Conservation (phyloP, 1,284 basidiomycete species). For the Cutaneotrichosporon spelunceum region DNA sequence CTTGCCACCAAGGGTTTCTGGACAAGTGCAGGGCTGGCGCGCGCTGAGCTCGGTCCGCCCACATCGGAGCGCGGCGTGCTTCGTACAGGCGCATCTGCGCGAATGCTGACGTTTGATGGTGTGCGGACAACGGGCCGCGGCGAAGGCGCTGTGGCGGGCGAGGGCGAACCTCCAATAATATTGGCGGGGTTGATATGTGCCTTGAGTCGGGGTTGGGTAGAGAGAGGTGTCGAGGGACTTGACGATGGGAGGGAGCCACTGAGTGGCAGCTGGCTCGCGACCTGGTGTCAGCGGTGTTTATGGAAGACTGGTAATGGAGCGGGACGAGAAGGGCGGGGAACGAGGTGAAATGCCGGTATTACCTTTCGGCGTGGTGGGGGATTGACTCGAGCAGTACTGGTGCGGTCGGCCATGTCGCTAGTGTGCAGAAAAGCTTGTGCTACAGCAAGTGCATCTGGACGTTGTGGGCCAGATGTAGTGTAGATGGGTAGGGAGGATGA, state of each 20-base stretch:
- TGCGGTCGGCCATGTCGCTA: slow-evolving; percentile 8
- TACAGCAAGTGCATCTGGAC: not conserved
- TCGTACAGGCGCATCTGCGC: not conserved
- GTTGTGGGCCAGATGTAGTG: not conserved
- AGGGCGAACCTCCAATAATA: slow-evolving; percentile 14
- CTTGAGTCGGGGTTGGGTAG: slow-evolving; percentile 25
- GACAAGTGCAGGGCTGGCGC: slow-evolving; percentile 1
- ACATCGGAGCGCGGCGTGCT: slow-evolving; percentile 8
- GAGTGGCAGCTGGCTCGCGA: slow-evolving; percentile 7
- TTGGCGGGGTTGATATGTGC: slow-evolving; percentile 27
- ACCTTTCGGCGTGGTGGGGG: slow-evolving; percentile 6
- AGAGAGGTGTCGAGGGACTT: slow-evolving; percentile 14
- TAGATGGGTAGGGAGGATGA: not conserved
- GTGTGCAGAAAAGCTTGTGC: not conserved
- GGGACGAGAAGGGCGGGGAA: not conserved
- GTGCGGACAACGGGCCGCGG: not conserved
- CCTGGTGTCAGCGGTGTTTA: slow-evolving; percentile 8
- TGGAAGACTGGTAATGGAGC: not conserved
- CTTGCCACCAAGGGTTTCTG: slow-evolving; percentile 9
- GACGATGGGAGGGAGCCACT: not conserved
- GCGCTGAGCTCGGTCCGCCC: not conserved
- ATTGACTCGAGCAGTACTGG: not conserved
- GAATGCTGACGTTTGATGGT: slow-evolving; percentile 1
- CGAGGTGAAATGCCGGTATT: not conserved
- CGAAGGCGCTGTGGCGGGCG: not conserved